Conservation (phyloP, 2,329 filamentous ascomycete species). For the Scytalidium lignicola region DNA sequence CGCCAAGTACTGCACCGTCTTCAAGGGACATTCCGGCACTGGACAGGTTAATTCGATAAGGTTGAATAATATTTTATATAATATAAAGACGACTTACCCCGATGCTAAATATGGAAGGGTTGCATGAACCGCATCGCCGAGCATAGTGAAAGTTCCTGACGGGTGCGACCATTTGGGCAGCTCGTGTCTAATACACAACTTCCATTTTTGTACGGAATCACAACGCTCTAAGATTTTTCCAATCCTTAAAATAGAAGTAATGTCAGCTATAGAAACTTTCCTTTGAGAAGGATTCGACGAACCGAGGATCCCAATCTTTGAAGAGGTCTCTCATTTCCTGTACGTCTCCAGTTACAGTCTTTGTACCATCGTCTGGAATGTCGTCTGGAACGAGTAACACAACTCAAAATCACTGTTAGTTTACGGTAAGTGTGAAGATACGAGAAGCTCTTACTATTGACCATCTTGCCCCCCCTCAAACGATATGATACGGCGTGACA, state of each 20-base stretch:
- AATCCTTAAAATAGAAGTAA: constrained; percentile 46
- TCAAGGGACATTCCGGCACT: constrained; percentile 56
- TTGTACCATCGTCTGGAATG: constrained; percentile 25
- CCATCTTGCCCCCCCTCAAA: constrained; percentile 33
- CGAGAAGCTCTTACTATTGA: too few relatives aligned
- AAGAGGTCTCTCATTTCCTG: constrained; percentile 34
- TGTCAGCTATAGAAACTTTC: background rate
- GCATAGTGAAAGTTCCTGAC: constrained; percentile 47
- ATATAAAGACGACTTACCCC: too few relatives aligned
- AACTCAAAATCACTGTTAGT: too few relatives aligned
- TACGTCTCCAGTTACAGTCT: constrained; percentile 30
- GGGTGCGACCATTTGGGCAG: too few relatives aligned
- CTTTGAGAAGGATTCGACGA: background rate
- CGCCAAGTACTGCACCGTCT: constrained; percentile 49
- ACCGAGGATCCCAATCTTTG: constrained; percentile 33
- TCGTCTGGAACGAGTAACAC: constrained; percentile 34
- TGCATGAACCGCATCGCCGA: constrained; percentile 58
- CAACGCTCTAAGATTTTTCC: too few relatives aligned
- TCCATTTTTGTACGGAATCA: too few relatives aligned
- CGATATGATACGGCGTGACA: constrained; percentile 37
- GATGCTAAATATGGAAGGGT: constrained; percentile 55
- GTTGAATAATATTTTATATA: too few relatives aligned
- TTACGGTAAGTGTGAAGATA: too few relatives aligned
- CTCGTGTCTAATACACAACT: too few relatives aligned
- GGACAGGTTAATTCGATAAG: too few relatives aligned